A percentile compares a stretch with the other conserved stretches of the same genome.
Evolutionary conservation across 1,284 basidiomycete species (phyloP).

Genomic region (Trichosporon sp.): DNA sequence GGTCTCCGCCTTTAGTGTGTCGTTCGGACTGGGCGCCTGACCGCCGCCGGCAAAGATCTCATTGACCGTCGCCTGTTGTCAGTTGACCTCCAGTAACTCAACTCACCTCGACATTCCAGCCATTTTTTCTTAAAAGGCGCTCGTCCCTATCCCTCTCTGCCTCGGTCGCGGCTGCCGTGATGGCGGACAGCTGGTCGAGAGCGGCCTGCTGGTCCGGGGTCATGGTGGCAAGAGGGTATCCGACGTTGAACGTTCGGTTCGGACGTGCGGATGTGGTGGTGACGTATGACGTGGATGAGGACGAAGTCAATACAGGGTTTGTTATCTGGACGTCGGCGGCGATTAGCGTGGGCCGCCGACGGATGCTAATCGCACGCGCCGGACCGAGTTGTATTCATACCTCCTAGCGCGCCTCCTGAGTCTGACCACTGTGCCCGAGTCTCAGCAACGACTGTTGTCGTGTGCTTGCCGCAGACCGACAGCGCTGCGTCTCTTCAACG

Average conservation of each 20-base stretch:
- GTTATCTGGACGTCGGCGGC: not conserved
- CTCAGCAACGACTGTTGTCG: not conserved
- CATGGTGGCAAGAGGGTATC: slow-evolving; percentile 14
- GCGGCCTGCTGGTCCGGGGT: slow-evolving; percentile 32
- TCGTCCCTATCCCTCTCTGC: slow-evolving; percentile 39
- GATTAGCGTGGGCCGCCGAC: not conserved
- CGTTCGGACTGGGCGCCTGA: not conserved
- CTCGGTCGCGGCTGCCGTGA: slow-evolving; percentile 39
- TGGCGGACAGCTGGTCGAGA: slow-evolving; percentile 41
- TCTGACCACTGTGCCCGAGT: not conserved
- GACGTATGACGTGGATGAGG: slow-evolving; percentile 3
- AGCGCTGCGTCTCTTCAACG: no score
- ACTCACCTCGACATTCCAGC: slow-evolving; percentile 47
- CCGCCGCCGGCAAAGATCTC: slow-evolving; percentile 33
- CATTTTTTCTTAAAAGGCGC: slow-evolving; percentile 39
- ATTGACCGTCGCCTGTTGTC: slow-evolving; percentile 29
- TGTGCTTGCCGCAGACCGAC: no score
- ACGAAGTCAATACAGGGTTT: not conserved
- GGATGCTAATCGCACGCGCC: not conserved
- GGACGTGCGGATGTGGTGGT: not conserved
- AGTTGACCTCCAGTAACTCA: not conserved
- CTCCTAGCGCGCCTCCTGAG: not conserved
- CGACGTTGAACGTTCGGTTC: no score
- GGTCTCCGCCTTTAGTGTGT: slow-evolving; percentile 8
- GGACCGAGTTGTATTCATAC: not conserved